These are phyloP conservation scores for Penstemon eatonii DNA, from an alignment of 257 asterid genomes.

Conservation along the genomic window DNA sequence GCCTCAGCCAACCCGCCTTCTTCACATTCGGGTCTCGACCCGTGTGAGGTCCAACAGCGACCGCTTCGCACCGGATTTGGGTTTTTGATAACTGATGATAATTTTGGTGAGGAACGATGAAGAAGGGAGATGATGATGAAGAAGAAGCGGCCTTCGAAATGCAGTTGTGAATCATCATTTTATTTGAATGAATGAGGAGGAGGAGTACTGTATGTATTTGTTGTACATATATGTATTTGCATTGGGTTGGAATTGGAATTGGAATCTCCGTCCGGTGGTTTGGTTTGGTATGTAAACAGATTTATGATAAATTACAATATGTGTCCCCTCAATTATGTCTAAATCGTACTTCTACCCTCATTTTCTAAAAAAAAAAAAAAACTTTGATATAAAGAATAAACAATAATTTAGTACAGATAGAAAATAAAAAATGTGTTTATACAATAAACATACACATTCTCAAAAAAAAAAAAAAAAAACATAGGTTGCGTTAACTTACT, in stretches of 20 bases:
- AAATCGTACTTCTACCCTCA: neutral
- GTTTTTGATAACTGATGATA: slow-evolving; percentile 31
- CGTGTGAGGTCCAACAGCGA: slow-evolving; percentile 64
- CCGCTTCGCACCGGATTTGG: slow-evolving; percentile 33
- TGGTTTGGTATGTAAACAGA: too few relatives aligned
- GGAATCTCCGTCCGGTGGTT: slow-evolving; percentile 39
- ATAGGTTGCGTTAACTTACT: too few relatives aligned
- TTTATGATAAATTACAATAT: too few relatives aligned
- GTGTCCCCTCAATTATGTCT: neutral
- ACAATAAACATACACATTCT: too few relatives aligned
- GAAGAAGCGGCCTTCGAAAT: slow-evolving; percentile 34
- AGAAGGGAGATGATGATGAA: slow-evolving; percentile 29
- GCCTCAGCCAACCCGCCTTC: slow-evolving; percentile 92
- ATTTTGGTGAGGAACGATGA: slow-evolving; percentile 25
- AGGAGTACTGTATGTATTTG: neutral
- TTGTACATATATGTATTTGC: neutral
- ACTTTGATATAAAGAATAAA: too few relatives aligned
- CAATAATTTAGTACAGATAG: too few relatives aligned
- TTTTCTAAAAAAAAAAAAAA: too few relatives aligned
- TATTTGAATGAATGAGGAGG: slow-evolving; percentile 18
- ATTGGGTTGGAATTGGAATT: neutral
- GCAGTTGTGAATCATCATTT: slow-evolving; percentile 46
- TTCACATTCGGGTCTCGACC: slow-evolving; percentile 80
- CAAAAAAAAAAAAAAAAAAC: too few relatives aligned
- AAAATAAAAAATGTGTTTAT: too few relatives aligned